phyloP scores from a whole-genome alignment of 768 basidiomycete species.

The Podaxis mareebaensis region DNA sequence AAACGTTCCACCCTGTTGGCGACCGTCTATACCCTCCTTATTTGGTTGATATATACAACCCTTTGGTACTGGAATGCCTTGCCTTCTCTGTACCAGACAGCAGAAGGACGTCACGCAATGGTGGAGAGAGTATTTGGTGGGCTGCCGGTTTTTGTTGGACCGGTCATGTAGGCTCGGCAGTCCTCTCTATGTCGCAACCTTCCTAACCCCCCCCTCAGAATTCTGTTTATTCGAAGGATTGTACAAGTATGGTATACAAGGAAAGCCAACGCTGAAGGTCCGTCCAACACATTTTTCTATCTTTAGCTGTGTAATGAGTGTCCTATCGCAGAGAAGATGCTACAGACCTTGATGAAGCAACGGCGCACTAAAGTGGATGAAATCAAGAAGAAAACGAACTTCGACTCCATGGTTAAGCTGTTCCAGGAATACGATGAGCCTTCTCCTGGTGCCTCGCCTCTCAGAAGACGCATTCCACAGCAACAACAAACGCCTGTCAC shows the following conservation, averaged over 20 bases:
- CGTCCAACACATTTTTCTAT: slow-evolving; percentile 18
- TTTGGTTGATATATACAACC: slow-evolving; percentile 71
- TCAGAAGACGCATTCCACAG: slow-evolving; percentile 41
- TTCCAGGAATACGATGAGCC: slow-evolving; percentile 87
- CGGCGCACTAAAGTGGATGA: slow-evolving; percentile 90
- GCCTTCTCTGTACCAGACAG: slow-evolving; percentile 39
- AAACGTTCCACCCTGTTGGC: slow-evolving; percentile 74
- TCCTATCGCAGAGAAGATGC: slow-evolving; percentile 65
- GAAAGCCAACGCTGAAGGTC: slow-evolving; percentile 82
- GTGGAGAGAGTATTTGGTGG: slow-evolving; percentile 47
- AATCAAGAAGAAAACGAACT: slow-evolving; percentile 97
- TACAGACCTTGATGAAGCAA: slow-evolving; percentile 70
- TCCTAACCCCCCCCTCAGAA: slow-evolving; percentile 31
- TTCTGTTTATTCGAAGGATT: slow-evolving; percentile 76
- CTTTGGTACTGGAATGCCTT: slow-evolving; percentile 71
- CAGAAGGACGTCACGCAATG: slow-evolving; percentile 24
- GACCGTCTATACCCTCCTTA: slow-evolving; percentile 74
- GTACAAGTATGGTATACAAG: slow-evolving; percentile 84
- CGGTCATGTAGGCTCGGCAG: slow-evolving; percentile 64
- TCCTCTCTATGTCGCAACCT: background rate
- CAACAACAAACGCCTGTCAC: slow-evolving; percentile 30
- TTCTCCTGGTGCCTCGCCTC: slow-evolving; percentile 36
- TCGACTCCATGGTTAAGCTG: slow-evolving; percentile 87
- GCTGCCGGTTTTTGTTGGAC: slow-evolving; percentile 68
- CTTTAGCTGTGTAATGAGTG: background rate